A percentile compares a stretch with the other conserved stretches of the same genome.
Evolutionary conservation across 805 yeast genomes (phyloP).

Genomic region (Ogataea nakhonphanomensis): DNA sequence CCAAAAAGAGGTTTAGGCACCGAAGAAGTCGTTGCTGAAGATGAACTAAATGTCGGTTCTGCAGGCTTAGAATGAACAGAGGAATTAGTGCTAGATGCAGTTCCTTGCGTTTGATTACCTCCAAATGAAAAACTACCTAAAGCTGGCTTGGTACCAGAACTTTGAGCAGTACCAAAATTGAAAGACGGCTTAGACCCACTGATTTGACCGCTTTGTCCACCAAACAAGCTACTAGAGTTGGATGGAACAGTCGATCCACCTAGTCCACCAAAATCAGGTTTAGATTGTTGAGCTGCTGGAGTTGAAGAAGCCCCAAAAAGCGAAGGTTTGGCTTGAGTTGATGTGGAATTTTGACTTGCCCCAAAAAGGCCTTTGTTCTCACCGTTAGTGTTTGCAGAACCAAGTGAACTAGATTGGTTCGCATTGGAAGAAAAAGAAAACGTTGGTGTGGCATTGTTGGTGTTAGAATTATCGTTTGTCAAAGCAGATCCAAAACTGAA

Average conservation of each 20-base stretch:
- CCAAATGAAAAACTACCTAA: constrained; percentile 13
- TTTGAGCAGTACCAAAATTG: constrained; percentile 1
- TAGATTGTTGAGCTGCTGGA: constrained; percentile 3
- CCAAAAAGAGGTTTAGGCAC: too few relatives aligned
- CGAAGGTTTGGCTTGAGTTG: constrained; percentile 2
- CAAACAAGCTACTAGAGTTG: constrained; percentile 8
- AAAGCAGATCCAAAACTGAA: constrained; percentile 12
- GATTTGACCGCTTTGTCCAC: constrained; percentile 16
- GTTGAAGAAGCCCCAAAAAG: constrained; percentile 19
- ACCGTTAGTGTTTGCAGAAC: background rate
- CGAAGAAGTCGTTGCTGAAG: too few relatives aligned
- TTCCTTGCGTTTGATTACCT: constrained; percentile 10
- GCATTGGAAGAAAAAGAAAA: constrained; percentile 14
- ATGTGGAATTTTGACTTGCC: background rate
- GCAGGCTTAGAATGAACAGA: background rate
- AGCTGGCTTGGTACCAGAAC: constrained; percentile 10
- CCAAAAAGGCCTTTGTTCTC: constrained; percentile 3
- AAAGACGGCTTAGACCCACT: constrained; percentile 4
- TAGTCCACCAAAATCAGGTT: constrained; percentile 10
- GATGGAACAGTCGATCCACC: constrained; percentile 6
- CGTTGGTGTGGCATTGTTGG: constrained; percentile 8
- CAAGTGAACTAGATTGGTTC: constrained; percentile 1
- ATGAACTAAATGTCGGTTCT: constrained; percentile 6
- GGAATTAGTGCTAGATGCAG: constrained; percentile 7
- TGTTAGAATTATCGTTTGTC: background rate